Evolutionary conservation across 2,329 filamentous ascomycete species (phyloP).

Genomic region (Alternaria conjuncta): DNA sequence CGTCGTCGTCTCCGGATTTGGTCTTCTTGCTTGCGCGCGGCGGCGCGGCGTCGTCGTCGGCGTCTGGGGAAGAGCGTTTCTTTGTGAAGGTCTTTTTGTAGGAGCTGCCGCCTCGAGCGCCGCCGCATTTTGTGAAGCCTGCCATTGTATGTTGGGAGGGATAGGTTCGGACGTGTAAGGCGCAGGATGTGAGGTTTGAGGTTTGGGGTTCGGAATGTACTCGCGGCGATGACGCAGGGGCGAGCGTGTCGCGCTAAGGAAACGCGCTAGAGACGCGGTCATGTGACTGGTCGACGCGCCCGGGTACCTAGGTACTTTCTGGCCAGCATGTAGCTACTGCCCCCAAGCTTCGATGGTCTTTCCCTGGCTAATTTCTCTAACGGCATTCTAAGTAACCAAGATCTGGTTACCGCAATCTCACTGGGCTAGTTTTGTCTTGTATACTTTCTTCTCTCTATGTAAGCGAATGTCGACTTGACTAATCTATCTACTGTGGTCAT

Average conservation of each 20-base stretch:
- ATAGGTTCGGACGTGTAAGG: not conserved
- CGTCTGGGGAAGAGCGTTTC: constrained; percentile 29
- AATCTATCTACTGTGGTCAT: not conserved
- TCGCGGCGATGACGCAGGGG: constrained; percentile 11
- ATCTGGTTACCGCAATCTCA: no score
- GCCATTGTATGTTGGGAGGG: constrained; percentile 8
- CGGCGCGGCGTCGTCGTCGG: constrained; percentile 23
- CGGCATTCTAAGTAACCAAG: no score
- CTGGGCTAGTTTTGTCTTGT: no score
- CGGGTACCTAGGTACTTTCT: no score
- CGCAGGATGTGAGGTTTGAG: not conserved
- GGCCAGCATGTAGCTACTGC: not conserved
- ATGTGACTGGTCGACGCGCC: constrained; percentile 6
- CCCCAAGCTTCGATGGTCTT: not conserved
- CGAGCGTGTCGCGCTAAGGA: constrained; percentile 3
- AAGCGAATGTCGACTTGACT: not conserved
- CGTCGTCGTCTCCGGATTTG: constrained; percentile 27
- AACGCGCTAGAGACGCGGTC: constrained; percentile 26
- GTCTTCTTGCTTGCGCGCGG: constrained; percentile 34
- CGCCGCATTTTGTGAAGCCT: constrained; percentile 25
- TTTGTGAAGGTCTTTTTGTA: constrained; percentile 32
- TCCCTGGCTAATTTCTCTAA: no score
- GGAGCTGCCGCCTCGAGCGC: constrained; percentile 15
- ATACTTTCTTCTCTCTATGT: not conserved
- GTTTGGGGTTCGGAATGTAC: not conserved